Evolutionary conservation across 768 basidiomycete genomes (phyloP), one percentile per base, ranked within the genome.

Genomic region (Boletus barrowsii): DNA sequence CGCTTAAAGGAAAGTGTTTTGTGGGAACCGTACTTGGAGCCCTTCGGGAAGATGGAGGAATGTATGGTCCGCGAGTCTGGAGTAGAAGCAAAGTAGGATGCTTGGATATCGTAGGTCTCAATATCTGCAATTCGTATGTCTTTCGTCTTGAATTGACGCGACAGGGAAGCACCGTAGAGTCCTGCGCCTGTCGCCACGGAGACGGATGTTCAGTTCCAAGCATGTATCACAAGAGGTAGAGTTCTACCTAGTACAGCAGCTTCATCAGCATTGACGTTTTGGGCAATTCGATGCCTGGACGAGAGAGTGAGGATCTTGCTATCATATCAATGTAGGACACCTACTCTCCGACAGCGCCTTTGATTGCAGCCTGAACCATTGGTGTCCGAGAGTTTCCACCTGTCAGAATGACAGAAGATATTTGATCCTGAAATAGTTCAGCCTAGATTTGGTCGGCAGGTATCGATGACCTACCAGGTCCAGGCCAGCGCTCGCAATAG

Each of bases 221-320:
- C 29, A 43, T 32, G 2, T 15, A 3, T 41, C 36, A 53, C 47
- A 42, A 3, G 17, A 49, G 22, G 55, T 15, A 20, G 8, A 8
- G 22, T 46, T 61, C 20, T 68, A 78, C 88, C 93, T 42, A 99
- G 81, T 18, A 98, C 96, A 24, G 89, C 90, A 0, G 93, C 91
- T 73, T 99, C 97, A 67, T 98, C 97, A 0, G 96, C 88, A 68
- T 99, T 98, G 56, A 99, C 91, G 61, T 98, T 98, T 65, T 87
- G 79, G 6, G 96, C 92, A 53, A 98, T 88, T 71, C 90, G 92
- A 49, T 86, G 82, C 44, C 86, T 88, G 48, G 15, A 49, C 15
- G 15, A 54, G 24, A 43, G 20, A 42, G 45, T 47, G 53, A 57
- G 14, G 5, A 10, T 18, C 18, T 24, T 20, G 1, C 42, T 4